These are phyloP conservation scores for Nannochloris sp. DNA, from an alignment of 139 green algal genomes.

Conservation along the genomic window DNA sequence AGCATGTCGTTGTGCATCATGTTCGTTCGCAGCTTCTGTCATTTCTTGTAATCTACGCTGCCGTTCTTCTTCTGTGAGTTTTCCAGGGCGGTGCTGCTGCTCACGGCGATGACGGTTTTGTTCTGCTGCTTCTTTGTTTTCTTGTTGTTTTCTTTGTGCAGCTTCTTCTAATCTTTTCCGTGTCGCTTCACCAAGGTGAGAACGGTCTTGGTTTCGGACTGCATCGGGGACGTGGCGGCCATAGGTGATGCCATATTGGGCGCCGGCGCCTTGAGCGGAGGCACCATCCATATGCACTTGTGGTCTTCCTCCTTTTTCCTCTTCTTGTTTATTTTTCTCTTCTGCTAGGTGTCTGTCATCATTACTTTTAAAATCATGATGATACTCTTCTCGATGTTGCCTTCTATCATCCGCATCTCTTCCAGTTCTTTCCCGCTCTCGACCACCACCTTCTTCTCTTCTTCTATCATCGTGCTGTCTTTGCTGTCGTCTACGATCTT, in stretches of 20 bases:
- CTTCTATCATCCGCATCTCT: not conserved
- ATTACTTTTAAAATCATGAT: not conserved
- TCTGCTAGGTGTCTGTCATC: not conserved
- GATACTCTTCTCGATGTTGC: not conserved
- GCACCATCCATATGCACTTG: constrained; percentile 21
- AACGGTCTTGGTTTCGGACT: constrained; percentile 11
- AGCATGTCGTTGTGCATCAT: constrained; percentile 52
- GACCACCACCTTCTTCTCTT: not conserved
- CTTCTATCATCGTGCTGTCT: not conserved
- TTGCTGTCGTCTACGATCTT: not conserved
- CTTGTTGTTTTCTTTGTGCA: constrained; percentile 27
- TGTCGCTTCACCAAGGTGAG: constrained; percentile 30
- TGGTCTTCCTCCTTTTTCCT: not conserved
- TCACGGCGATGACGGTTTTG: constrained; percentile 14
- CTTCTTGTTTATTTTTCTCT: not conserved
- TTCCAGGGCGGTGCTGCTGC: constrained; percentile 40
- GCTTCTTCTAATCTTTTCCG: constrained; percentile 57
- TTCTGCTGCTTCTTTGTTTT: constrained; percentile 42
- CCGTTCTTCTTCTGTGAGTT: constrained; percentile 66
- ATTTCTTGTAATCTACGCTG: constrained; percentile 71
- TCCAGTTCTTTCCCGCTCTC: not conserved
- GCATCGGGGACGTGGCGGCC: constrained; percentile 14
- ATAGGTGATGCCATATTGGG: constrained; percentile 31
- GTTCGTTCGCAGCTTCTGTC: constrained; percentile 60
- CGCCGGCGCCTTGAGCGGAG: constrained; percentile 16